phyloP scores from a whole-genome alignment of 352 stramenopile species.

The Pythium scleroteichum region DNA sequence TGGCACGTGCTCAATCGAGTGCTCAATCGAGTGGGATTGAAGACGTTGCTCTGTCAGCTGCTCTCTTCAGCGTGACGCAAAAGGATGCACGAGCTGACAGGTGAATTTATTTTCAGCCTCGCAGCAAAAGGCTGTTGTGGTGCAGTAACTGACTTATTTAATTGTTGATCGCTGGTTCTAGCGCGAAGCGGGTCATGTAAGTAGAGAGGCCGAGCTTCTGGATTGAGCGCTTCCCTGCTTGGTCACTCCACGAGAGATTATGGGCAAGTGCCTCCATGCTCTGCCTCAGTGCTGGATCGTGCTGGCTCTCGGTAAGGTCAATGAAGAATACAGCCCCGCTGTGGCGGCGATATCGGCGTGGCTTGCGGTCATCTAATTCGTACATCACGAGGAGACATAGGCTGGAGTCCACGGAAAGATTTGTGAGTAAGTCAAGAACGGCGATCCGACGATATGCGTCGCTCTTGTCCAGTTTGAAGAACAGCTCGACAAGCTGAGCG shows the following conservation, averaged over 20 bases:
- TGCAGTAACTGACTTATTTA: constrained; percentile 13
- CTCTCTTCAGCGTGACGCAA: too few species aligned
- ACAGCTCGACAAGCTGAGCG: constrained; percentile 30
- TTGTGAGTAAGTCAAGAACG: constrained; percentile 58
- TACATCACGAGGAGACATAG: constrained; percentile 64
- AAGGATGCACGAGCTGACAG: too few species aligned
- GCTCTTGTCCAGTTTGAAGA: constrained; percentile 27
- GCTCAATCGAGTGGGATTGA: background rate
- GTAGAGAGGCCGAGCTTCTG: constrained; percentile 72
- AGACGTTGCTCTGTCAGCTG: too few species aligned
- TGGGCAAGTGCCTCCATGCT: constrained; percentile 69
- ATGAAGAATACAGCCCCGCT: constrained; percentile 65
- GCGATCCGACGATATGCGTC: constrained; percentile 36
- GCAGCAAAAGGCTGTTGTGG: too few species aligned
- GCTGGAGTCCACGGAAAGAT: constrained; percentile 50
- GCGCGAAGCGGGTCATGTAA: constrained; percentile 55
- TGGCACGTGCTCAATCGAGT: background rate
- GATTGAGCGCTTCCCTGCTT: constrained; percentile 56
- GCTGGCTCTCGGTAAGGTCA: constrained; percentile 42
- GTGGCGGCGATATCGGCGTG: constrained; percentile 36
- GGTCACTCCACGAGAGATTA: constrained; percentile 77
- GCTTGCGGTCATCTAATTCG: constrained; percentile 62
- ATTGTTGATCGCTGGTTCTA: constrained; percentile 42
- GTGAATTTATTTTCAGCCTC: too few species aligned
- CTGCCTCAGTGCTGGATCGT: constrained; percentile 43